Evolutionary conservation across 2,329 filamentous ascomycete species (phyloP), one percentile per base, ranked within the genome.

Genomic region (Paraphoma sp.): DNA sequence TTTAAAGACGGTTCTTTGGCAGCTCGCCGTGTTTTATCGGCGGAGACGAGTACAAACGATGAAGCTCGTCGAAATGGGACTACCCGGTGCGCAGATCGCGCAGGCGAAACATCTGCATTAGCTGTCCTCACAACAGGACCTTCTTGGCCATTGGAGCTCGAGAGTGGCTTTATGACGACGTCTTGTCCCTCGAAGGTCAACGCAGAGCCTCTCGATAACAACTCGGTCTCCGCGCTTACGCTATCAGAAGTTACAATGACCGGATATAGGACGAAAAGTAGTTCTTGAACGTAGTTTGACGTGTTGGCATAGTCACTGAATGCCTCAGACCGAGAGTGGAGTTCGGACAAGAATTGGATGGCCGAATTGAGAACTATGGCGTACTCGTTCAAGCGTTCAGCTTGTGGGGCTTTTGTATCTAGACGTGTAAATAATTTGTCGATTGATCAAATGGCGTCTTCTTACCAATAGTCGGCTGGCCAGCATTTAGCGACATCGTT

Each of bases 21-120:
- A 1, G 80, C 56, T 44, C 63, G 68, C 9, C 84, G 83, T 0
- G 84, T 81, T 54, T 86, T 86, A 53, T 91, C 87, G 2, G 91
- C 85, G 6, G 91, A 93, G 18, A 99, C 83, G 1, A 99, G 84
- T 30, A 98, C 88, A 73, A 98, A 99, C 0, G 94, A 97, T 0
- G 94, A 97, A 1, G 91, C 89, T 65, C 93, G 87, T 33, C 89
- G 87, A 28, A 96, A 81, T 17, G 88, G 86, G 6, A 87, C 86
- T 0, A 89, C 87, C 57, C 83, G 75, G 40, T 78, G 71, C 42
- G 64, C 51, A 11, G 64, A 69, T 3, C 74, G 72, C n/a, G 64
- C 67, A 30, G 74, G 74, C 6, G 75, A 67, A 1, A 53, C 43
- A 8, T 72, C 81, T 41, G 86, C 83, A 5, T 86, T 89, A 16